phyloP scores from a whole-genome alignment of 2,329 filamentous ascomycete species.

The Lecanicillium sp. region DNA sequence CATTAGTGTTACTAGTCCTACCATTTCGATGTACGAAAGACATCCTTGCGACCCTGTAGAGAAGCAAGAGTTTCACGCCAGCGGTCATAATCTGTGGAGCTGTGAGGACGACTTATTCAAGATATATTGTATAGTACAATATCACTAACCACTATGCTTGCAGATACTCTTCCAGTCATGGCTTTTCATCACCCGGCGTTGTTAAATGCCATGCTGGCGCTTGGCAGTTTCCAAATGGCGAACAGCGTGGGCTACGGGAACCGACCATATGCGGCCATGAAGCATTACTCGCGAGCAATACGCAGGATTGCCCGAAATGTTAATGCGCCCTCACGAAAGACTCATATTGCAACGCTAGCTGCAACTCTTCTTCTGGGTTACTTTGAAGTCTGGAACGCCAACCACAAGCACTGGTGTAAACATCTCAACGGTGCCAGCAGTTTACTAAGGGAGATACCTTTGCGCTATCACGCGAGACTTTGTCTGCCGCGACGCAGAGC shows the following conservation, averaged over 20 bases:
- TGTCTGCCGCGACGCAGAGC: slow-evolving; percentile 54
- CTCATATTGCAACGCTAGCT: slow-evolving; percentile 74
- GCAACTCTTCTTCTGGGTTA: slow-evolving; percentile 80
- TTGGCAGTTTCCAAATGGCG: slow-evolving; percentile 82
- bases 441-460: slow-evolving; percentile 75
- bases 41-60: slow-evolving; percentile 65
- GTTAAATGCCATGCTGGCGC: slow-evolving; percentile 81
- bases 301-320: slow-evolving; percentile 72
- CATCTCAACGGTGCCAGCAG: slow-evolving; percentile 80
- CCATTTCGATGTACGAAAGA: slow-evolving; percentile 80
- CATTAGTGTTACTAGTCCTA: slow-evolving; percentile 78
- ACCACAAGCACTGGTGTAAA: slow-evolving; percentile 92
- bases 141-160: slow-evolving; percentile 16
- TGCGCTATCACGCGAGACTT: slow-evolving; percentile 61
- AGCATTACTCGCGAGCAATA: slow-evolving; percentile 84
- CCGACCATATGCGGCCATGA: slow-evolving; percentile 71
- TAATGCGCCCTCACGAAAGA: slow-evolving; percentile 56
- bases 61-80: slow-evolving; percentile 43
- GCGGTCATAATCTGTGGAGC: slow-evolving; percentile 58
- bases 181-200: slow-evolving; percentile 80
- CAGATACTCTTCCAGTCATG: slow-evolving; percentile 73
- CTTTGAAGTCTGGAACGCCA: slow-evolving; percentile 90
- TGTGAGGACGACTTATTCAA: slow-evolving; percentile 35
- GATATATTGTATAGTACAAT: no score
- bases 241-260: slow-evolving; percentile 67